Base-by-base conservation (phyloP, 192 early-diverging fungal species). In the Entomortierella lignicola region DNA sequence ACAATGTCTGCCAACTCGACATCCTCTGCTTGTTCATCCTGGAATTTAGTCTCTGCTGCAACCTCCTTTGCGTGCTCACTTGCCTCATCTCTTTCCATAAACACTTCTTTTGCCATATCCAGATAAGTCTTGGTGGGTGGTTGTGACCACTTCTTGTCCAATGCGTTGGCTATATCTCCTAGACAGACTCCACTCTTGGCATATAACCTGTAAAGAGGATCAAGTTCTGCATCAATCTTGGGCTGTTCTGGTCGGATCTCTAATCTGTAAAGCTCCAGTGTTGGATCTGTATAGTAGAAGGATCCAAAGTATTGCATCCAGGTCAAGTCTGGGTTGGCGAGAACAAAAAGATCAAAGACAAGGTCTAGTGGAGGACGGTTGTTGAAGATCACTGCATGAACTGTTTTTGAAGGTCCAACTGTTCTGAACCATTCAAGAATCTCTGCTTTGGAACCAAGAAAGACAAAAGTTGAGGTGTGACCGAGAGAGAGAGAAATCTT, bases 391-490 rank as follows among this genome's bases (percentile, higher is more conserved):
- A 77, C 48, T 1, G 71, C 66, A 7, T 66, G 63, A 3, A 72
- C 61, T 21, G 53, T 57, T 17, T 72, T 72, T 34, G 37, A 57
- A 13, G 62, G 79, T 50, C 70, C 84, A 30, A 59, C 82, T 23
- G 66, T 68, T 55, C 71, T 73, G 41, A 86, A 81, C 85, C 85
- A 86, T 20, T 84, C 81, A 10, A 86, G 18, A 18, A 86, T 84
- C 41, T 82, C 83, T 1, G 63, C 65, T 51, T 82, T 74, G 10
- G 83, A 84, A 42, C 85, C 85, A 32, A 84, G 53, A 26, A 86
- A 86, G 29, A 82, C 73, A 71, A 81, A 86, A 2, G 81, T 84
- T 8, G 77, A 72, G 13, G 72, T 84, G 44, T 81, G 80, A 4
- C 65, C 74, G 4, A 73, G 65, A 0, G 85, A 82, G n/a, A 86